Evolutionary conservation across 768 basidiomycete species (phyloP).

Genomic region (Suillus clintonianus): DNA sequence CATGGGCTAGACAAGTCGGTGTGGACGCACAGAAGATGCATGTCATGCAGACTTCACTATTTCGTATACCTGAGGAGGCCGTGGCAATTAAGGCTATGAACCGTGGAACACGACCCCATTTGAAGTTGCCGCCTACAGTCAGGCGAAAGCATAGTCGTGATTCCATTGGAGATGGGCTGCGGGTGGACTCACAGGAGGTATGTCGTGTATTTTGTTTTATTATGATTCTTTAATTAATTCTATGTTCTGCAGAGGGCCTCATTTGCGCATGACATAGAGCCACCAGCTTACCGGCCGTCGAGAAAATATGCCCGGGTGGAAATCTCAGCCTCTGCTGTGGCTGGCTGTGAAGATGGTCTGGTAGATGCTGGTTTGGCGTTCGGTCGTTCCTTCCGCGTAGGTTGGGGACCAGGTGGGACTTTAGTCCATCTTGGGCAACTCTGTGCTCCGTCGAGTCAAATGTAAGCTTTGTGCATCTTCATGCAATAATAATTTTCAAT

Average conservation of each 20-base stretch:
- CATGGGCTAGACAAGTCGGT: conserved; percentile 73
- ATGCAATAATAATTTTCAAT: conserved; percentile 7
- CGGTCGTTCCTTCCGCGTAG: conserved; percentile 85
- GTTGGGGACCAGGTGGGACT: conserved; percentile 84
- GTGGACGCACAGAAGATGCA: conserved; percentile 89
- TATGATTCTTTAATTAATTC: background rate
- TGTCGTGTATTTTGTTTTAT: conserved; percentile 21
- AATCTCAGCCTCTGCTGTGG: conserved; percentile 62
- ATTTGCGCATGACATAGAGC: conserved; percentile 73
- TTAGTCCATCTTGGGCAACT: conserved; percentile 78
- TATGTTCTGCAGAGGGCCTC: conserved; percentile 61
- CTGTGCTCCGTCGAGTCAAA: conserved; percentile 53
- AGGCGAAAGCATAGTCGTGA: conserved; percentile 78
- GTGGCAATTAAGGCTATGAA: conserved; percentile 60
- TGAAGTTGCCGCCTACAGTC: conserved; percentile 38
- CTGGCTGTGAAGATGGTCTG: conserved; percentile 62
- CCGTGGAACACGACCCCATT: conserved; percentile 38
- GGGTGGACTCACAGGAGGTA: conserved; percentile 64
- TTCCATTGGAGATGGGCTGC: conserved; percentile 69
- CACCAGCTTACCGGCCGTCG: conserved; percentile 68
- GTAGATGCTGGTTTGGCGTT: conserved; percentile 84
- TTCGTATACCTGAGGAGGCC: conserved; percentile 74
- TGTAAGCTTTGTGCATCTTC: conserved; percentile 44
- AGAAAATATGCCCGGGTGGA: conserved; percentile 81
- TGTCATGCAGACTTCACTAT: conserved; percentile 91